Evolutionary conservation across 2,329 filamentous ascomycete species (phyloP), one percentile per base, ranked within the genome.

Genomic region (Monilinia vaccinii-corymbosi): DNA sequence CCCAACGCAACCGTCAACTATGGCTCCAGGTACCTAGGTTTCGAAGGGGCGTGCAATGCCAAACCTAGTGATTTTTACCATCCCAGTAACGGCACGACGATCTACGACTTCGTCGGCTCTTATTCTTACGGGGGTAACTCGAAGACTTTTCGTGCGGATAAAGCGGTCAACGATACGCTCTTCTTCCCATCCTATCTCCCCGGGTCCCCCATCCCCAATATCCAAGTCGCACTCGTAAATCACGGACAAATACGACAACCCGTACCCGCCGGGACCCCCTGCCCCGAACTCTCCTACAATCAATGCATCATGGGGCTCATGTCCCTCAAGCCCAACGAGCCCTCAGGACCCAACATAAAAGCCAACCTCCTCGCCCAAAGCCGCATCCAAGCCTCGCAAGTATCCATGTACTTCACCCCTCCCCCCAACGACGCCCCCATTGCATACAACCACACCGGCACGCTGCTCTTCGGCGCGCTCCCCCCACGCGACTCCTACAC

Each of bases 1-100:
- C 56, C 56, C 32, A 58, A 58, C 25, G 56, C 56, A 32, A 58
- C 45, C 25, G 2, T 58, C 8, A 58, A 58, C 56, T 58, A 58
- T 10, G 56, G 56, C 2, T 50, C 44, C 11, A 45, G 23, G 18
- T 58, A 23, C 25, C 45, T 58, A 7, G 56, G 56, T 1, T 58
- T 58, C 25, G 6, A 34, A n/a, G 56, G 56, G 9, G 11, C 45
- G 2, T 58, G 56, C 34, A 58, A 58, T 34, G 51, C 56, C 8
- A 40, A 18, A 18, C 56, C 56, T 2, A 7, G 16, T 5, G 21
- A 7, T 6, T 51, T 50, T n/a, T 58, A 58, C 45, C 56, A 58
- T 1, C 34, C 23, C 16, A 25, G n/a, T 13, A 31, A 31, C 10
- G 9, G 5, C 21, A 28, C 34, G 3, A 28, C 34, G 3, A 8